Evolutionary conservation across 371 early-diverging fungal species (phyloP), one percentile per base, ranked within the genome.

Genomic region (Lichtheimia ornata): DNA sequence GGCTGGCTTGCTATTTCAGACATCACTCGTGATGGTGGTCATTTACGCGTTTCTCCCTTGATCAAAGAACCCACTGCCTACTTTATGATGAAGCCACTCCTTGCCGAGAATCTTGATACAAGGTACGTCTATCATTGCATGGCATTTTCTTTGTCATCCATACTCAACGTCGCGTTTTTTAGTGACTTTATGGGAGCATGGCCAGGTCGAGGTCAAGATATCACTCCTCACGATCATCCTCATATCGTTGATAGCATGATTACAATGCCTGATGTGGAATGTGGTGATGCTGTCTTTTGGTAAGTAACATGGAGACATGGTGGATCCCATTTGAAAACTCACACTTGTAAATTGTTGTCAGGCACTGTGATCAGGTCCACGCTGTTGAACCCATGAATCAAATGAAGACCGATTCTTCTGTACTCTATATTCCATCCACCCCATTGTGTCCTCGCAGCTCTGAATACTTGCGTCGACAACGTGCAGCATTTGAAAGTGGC

Each of bases 211-310:
- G 66, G 67, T 51, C 76, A 75, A 56, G 65, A 66, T 41, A 71
- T 79, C 45, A 65, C 61, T 5, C 57, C 50, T 12, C 59, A 59
- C 20, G 60, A 73, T 14, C 76, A 76, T 44, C 66, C 71, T 22
- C 70, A 67, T 30, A 79, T 79, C 42, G 65, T 70, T 7, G 65
- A 76, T 12, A 65, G 35, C 15, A 72, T 79, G 74, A 66, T 75
- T 18, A 68, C 74, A 14, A 53, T 73, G 28, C 76, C 76, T 27
- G 68, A 59, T 6, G 70, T 79, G 13, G 56, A 70, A 7, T 65
- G 63, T 47, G 76, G 79, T 27, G 79, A 76, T 64, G 76, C 63
- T 20, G 71, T 78, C 11, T 75, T 74, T 27, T 78, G 75, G 74
- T 71, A 64, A 20, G 40, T 43, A 20, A 27, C 35, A 11, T 22